Percentiles rank a stretch among this genome's conserved stretches.
phyloP scores from a whole-genome alignment of 768 basidiomycete species.

The Ramaria sp. region DNA sequence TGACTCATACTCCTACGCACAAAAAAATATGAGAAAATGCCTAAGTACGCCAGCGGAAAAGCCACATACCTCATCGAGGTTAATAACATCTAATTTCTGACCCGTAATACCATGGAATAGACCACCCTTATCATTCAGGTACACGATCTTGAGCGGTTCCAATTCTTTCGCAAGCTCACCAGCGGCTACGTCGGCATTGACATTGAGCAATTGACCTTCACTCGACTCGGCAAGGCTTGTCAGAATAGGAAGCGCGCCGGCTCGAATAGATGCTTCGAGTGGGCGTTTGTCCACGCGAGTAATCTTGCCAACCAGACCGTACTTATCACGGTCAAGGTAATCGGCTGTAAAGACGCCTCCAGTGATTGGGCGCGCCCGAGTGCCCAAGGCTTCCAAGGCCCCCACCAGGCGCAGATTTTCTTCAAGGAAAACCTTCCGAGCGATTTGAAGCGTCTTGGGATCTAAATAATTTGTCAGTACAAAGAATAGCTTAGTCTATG shows the following conservation, averaged over 20 bases:
- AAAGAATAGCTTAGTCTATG: background rate
- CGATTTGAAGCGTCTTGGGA: conserved; percentile 87
- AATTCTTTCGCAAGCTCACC: conserved; percentile 97
- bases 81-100: conserved; percentile 93
- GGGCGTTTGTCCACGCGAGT: conserved; percentile 93
- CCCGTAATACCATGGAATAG: conserved; percentile 96
- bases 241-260: conserved; percentile 91
- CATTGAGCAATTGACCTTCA: conserved; percentile 97
- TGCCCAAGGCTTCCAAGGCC: conserved; percentile 89
- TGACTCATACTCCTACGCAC: conserved; percentile 74
- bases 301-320: conserved; percentile 92
- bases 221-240: conserved; percentile 89
- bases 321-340: conserved; percentile 90
- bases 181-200: conserved; percentile 97
- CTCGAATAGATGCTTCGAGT: conserved; percentile 91
- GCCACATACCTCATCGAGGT: conserved; percentile 77
- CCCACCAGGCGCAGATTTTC: conserved; percentile 93
- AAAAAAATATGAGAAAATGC: background rate
- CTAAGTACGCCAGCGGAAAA: background rate
- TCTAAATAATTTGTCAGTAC: conserved; percentile 35
- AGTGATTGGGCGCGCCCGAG: conserved; percentile 94
- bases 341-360: conserved; percentile 97
- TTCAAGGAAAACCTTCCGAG: conserved; percentile 92
- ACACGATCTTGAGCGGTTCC: conserved; percentile 98
- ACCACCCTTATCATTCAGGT: conserved; percentile 96